Evolutionary conservation across 169 alveolate species (phyloP).

Genomic region (Fabrea salina): DNA sequence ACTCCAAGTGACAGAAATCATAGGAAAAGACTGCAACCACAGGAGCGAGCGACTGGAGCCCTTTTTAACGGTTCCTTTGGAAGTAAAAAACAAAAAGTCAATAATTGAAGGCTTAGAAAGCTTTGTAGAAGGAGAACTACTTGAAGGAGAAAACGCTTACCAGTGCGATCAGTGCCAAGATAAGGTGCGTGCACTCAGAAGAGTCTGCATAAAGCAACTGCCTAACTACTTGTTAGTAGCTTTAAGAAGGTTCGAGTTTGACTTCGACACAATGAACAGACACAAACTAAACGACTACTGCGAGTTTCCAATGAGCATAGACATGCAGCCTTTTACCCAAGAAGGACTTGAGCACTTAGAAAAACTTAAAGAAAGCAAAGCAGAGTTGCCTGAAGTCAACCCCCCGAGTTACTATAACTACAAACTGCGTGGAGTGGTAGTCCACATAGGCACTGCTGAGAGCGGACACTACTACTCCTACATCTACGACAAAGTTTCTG

Average conservation of each 20-base stretch:
- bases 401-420: slow-evolving; percentile 52
- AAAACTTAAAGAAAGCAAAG: slow-evolving; percentile 28
- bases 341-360: slow-evolving; percentile 58
- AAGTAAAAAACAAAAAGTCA: slow-evolving; percentile 71
- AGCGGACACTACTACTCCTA: slow-evolving; percentile 83
- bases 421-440: slow-evolving; percentile 78
- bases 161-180: slow-evolving; percentile 77
- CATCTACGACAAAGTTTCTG: slow-evolving; percentile 66
- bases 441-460: slow-evolving; percentile 85
- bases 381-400: slow-evolving; percentile 29
- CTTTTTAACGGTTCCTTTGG: slow-evolving; percentile 68
- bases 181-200: slow-evolving; percentile 70
- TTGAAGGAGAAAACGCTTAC: slow-evolving; percentile 86
- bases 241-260: slow-evolving; percentile 74
- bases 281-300: slow-evolving; percentile 80
- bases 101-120: slow-evolving; percentile 75
- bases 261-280: slow-evolving; percentile 74
- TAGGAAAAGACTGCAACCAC: slow-evolving; percentile 69
- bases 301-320: slow-evolving; percentile 79
- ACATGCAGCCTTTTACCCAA: slow-evolving; percentile 76
- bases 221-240: slow-evolving; percentile 69
- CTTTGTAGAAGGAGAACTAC: slow-evolving; percentile 73
- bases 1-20: slow-evolving; percentile 68
- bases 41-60: slow-evolving; percentile 74
- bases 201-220: slow-evolving; percentile 71